Conservation (phyloP, 2,329 filamentous ascomycete genomes). For the Tolypocladium ovalisporum region DNA sequence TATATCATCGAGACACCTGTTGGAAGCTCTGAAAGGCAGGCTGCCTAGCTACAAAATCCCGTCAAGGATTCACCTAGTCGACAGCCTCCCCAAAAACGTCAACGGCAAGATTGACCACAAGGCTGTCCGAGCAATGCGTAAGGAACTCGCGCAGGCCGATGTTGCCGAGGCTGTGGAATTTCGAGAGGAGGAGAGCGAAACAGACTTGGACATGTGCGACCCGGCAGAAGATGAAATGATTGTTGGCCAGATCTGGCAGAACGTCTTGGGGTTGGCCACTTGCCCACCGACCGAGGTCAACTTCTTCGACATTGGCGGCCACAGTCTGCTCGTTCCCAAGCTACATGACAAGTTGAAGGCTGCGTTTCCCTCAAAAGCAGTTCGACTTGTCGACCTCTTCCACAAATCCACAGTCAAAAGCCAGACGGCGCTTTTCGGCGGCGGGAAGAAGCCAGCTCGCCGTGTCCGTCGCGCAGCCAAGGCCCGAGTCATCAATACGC, state of each 20-base stretch:
- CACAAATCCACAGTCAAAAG: conserved; percentile 4
- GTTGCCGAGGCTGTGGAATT: background rate
- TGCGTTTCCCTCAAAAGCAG: conserved; percentile 1
- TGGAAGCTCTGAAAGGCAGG: conserved; percentile 1
- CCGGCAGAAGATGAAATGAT: background rate
- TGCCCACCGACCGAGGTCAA: conserved; percentile 2
- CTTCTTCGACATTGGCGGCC: conserved; percentile 9
- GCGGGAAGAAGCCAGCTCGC: background rate
- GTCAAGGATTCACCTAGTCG: background rate
- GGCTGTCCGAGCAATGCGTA: background rate
- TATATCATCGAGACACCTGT: background rate
- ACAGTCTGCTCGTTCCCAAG: conserved; percentile 6
- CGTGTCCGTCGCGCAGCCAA: background rate
- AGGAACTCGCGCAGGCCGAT: background rate
- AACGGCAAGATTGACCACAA: conserved; percentile 7
- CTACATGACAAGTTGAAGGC: conserved; percentile 5
- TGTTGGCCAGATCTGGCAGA: background rate
- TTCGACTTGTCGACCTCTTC: conserved; percentile 5
- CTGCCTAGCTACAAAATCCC: conserved; percentile 6
- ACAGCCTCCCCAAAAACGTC: conserved; percentile 3
- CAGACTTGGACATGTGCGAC: background rate
- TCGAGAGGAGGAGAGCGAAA: background rate
- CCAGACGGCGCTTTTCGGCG: conserved; percentile 1
- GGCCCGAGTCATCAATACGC: background rate
- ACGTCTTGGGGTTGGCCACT: background rate